Base-by-base conservation (phyloP, 495 filamentous ascomycete genomes). In the Neurospora sp. region DNA sequence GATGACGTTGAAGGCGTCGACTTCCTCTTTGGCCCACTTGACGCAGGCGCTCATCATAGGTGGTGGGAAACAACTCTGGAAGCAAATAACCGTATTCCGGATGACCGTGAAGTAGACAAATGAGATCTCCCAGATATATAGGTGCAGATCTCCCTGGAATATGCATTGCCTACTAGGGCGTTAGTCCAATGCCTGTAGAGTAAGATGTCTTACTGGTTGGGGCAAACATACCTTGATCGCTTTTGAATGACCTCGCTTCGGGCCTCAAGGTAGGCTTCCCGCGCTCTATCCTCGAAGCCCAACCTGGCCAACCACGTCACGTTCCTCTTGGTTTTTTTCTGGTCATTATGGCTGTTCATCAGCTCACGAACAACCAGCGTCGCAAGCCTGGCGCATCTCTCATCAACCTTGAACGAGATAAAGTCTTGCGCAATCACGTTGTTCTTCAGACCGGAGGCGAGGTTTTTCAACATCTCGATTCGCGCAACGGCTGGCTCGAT, bases 81-180 rank as follows among this genome's bases (percentile, higher is more conserved):
- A 98, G 77, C 92, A 93, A 78, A 86, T 88, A 74, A 97, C 90
- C 7, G 95, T 97, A 80, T 97, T 97, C 71, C 90, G 89, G 80
- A 98, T 96, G 75, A 97, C 88, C 38, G 90, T 92, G 85, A 99
- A 99, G 81, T 97, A 97, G 70, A 98, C 94, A 75, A 92, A 97
- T 4, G 96, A 95, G n/a, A 99, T 87, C 79, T 97, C 92, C 84
- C 92, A 97, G 77, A 98, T 94, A 82, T 99, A 98, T 10, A 92
- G 88, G 18, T 91, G 92, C 7, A 98, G 88, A 77, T 97, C 90
- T 41, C 96, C 96, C 81, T 97, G 93, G 81, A 98, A 98, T 72
- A 95, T 90, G 78, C 94, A 96, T 85, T 94, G 92, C 74, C 94
- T 96, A 72, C 72, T 31, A 18, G 27, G 12, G 20, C 54, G 80